Conservation (phyloP, 805 yeast genomes). For the Ogataea degrootiae region DNA sequence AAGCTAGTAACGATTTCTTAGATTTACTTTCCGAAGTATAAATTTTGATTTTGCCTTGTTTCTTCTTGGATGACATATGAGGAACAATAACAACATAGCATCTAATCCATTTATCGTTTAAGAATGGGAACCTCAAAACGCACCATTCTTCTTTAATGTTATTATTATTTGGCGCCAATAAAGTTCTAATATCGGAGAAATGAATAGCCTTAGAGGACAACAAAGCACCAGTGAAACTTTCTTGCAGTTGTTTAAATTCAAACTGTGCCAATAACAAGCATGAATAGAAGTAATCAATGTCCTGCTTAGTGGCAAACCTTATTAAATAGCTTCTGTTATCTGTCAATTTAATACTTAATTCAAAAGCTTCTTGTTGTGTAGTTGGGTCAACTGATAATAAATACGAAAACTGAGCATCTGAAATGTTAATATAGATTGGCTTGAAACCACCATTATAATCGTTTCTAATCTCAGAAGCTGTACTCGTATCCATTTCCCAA, state of each 20-base stretch:
- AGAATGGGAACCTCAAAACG: slow-evolving; percentile 53
- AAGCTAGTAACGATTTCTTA: slow-evolving; percentile 49
- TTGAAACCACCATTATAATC: slow-evolving; percentile 36
- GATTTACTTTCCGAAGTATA: slow-evolving; percentile 44
- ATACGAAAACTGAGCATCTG: slow-evolving; percentile 36
- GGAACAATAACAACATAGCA: slow-evolving; percentile 50
- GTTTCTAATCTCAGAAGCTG: slow-evolving; percentile 22
- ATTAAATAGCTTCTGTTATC: slow-evolving; percentile 20
- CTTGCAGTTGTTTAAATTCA: slow-evolving; percentile 53
- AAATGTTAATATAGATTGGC: slow-evolving; percentile 49
- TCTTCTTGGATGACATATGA: slow-evolving; percentile 33
- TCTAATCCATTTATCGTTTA: slow-evolving; percentile 55
- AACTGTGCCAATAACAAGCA: slow-evolving; percentile 50
- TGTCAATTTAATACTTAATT: slow-evolving; percentile 23
- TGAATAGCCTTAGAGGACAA: slow-evolving; percentile 52
- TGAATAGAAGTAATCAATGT: slow-evolving; percentile 32
- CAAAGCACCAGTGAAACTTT: slow-evolving; percentile 61
- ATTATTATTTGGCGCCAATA: slow-evolving; percentile 46
- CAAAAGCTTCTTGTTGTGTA: slow-evolving; percentile 5
- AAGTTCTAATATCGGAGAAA: slow-evolving; percentile 54
- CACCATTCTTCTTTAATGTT: slow-evolving; percentile 56
- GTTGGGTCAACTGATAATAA: neutral
- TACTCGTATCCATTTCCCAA: slow-evolving; percentile 36
- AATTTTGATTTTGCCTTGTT: slow-evolving; percentile 49
- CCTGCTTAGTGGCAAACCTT: slow-evolving; percentile 22